A percentile compares a stretch with the other conserved stretches of the same genome.
Conservation (phyloP, 768 basidiomycete species). For the Lactarius hengduanensis region DNA sequence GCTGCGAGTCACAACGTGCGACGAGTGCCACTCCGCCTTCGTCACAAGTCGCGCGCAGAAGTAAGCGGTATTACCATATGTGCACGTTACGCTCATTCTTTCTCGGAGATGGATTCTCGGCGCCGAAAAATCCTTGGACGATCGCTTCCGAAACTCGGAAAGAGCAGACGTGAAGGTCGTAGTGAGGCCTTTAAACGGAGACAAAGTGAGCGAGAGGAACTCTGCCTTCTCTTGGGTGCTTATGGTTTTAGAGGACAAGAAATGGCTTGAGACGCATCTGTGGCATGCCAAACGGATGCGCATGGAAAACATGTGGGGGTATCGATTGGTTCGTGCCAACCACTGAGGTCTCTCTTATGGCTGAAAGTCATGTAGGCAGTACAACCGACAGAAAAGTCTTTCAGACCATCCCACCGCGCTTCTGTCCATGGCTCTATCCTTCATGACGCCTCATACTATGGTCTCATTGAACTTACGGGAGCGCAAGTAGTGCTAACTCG, state of each 20-base stretch:
- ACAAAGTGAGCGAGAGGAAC: slow-evolving; percentile 54
- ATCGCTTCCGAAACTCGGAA: slow-evolving; percentile 62
- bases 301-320: slow-evolving; percentile 93
- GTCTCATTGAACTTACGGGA: slow-evolving; percentile 72
- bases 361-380: slow-evolving; percentile 53
- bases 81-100: not conserved
- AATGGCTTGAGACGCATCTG: slow-evolving; percentile 94
- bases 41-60: slow-evolving; percentile 81
- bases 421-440: slow-evolving; percentile 80
- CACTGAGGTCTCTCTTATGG: not conserved
- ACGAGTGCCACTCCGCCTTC: slow-evolving; percentile 80
- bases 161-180: slow-evolving; percentile 52
- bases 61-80: slow-evolving; percentile 41
- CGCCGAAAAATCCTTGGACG: slow-evolving; percentile 44
- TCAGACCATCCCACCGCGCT: slow-evolving; percentile 88
- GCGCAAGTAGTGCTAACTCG: slow-evolving; percentile 51
- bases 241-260: slow-evolving; percentile 62
- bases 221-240: not conserved
- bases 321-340: slow-evolving; percentile 61
- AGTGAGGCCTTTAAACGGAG: slow-evolving; percentile 65
- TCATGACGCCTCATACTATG: slow-evolving; percentile 87
- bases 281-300: slow-evolving; percentile 98
- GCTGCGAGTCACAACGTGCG: slow-evolving; percentile 95
- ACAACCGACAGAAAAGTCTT: slow-evolving; percentile 88
- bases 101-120: slow-evolving; percentile 51